Evolutionary conservation across 148 eudicot genomes (phyloP).

Genomic region (Agrostemma githago): DNA sequence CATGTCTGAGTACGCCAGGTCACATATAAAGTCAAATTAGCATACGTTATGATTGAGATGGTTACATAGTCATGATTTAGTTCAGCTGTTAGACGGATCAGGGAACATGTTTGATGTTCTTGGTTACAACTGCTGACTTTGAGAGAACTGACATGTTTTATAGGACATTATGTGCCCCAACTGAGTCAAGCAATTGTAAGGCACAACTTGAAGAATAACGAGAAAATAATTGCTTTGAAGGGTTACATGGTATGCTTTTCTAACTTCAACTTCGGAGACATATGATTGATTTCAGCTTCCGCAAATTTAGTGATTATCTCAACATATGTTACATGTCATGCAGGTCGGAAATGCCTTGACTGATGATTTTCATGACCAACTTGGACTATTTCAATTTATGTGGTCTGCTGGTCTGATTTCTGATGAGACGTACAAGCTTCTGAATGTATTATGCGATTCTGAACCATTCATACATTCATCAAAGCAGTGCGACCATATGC

Average conservation of each 20-base stretch:
- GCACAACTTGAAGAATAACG: constrained; percentile 44
- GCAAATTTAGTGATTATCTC: constrained; percentile 3
- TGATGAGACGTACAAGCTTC: constrained; percentile 73
- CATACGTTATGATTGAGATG: too few relatives aligned
- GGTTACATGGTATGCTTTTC: constrained; percentile 77
- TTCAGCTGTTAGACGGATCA: not conserved
- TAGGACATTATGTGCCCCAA: constrained; percentile 98
- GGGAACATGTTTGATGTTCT: not conserved
- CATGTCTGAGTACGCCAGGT: too few relatives aligned
- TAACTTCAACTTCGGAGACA: not conserved
- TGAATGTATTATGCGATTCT: constrained; percentile 54
- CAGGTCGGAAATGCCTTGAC: constrained; percentile 96
- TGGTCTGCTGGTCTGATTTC: constrained; percentile 97
- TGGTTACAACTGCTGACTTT: not conserved
- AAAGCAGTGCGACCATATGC: constrained; percentile 42
- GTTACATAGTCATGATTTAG: too few relatives aligned
- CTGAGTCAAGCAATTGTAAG: constrained; percentile 85
- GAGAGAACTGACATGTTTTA: constrained; percentile 17
- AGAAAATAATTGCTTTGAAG: constrained; percentile 53
- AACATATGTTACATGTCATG: constrained; percentile 9
- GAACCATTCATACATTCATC: constrained; percentile 64
- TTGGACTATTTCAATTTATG: constrained; percentile 81
- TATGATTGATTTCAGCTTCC: not conserved
- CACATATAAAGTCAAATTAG: too few relatives aligned
- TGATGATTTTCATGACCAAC: constrained; percentile 74